A percentile compares a stretch with the other conserved stretches of the same genome.
Evolutionary conservation across 202 grass and related monocot species (phyloP).

Genomic region (Hordeum pubiflorum): DNA sequence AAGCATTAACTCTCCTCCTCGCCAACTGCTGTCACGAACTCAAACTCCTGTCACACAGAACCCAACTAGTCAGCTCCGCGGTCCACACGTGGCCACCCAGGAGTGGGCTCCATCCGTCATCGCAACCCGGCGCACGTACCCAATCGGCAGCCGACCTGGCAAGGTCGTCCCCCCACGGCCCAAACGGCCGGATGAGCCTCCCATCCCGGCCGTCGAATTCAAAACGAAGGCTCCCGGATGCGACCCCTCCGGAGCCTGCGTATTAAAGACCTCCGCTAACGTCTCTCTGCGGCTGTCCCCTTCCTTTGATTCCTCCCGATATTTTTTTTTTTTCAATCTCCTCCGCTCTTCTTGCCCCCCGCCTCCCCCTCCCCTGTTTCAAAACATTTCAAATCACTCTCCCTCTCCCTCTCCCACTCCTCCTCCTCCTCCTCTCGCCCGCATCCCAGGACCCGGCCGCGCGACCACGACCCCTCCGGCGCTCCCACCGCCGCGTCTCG

Average conservation of each 20-base stretch:
- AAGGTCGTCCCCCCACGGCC: background rate
- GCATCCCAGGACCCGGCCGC: background rate
- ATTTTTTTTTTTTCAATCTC: slow-evolving; percentile 17
- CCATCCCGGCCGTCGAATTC: slow-evolving; percentile 32
- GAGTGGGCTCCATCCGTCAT: background rate
- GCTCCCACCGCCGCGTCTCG: background rate
- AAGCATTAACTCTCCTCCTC: background rate
- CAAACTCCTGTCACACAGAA: background rate
- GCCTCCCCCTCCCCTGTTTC: slow-evolving; percentile 27
- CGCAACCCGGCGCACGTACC: background rate
- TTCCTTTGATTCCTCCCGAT: background rate
- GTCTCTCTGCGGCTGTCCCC: slow-evolving; percentile 23
- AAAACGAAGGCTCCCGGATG: slow-evolving; percentile 19
- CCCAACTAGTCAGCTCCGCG: background rate
- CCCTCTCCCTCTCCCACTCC: background rate
- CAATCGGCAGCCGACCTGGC: background rate
- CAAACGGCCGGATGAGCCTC: background rate
- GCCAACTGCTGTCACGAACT: background rate
- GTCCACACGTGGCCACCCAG: background rate
- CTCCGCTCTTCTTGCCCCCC: slow-evolving; percentile 12
- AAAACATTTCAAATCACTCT: slow-evolving; percentile 44
- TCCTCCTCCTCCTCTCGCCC: background rate
- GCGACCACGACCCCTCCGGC: background rate
- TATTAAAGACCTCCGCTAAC: slow-evolving; percentile 7
- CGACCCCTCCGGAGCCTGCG: background rate